These are phyloP conservation scores for Cladophialophora chaetospira DNA, from an alignment of 2,329 filamentous ascomycete genomes.

Conservation along the genomic window DNA sequence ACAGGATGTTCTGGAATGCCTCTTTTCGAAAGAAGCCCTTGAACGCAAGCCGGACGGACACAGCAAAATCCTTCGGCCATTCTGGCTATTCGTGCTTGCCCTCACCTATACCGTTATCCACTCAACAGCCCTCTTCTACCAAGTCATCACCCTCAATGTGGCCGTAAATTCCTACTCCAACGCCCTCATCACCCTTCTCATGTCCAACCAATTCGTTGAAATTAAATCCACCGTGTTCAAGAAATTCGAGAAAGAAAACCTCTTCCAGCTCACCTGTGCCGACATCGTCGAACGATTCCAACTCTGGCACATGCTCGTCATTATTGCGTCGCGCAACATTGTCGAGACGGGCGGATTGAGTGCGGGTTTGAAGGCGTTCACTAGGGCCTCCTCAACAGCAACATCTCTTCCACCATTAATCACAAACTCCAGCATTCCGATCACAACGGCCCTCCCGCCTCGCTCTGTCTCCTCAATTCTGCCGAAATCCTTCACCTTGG, in stretches of 20 bases:
- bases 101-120: constrained; percentile 87
- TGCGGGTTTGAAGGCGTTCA: constrained; percentile 42
- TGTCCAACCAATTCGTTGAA: constrained; percentile 98
- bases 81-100: constrained; percentile 88
- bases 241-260: constrained; percentile 95
- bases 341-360: constrained; percentile 90
- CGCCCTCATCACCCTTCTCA: constrained; percentile 82
- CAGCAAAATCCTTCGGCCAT: constrained; percentile 83
- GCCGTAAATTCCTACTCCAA: constrained; percentile 99
- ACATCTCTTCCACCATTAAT: constrained; percentile 43
- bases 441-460: constrained; percentile 56
- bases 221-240: constrained; percentile 99
- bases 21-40: constrained; percentile 90
- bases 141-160: constrained; percentile 96
- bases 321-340: constrained; percentile 93
- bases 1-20: constrained; percentile 92
- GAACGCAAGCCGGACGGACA: constrained; percentile 85
- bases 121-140: constrained; percentile 87
- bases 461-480: constrained; percentile 67
- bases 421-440: constrained; percentile 56
- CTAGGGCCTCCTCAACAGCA: constrained; percentile 40
- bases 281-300: constrained; percentile 97
- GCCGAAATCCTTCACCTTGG: constrained; percentile 84
- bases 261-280: constrained; percentile 94
- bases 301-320: constrained; percentile 93